These are phyloP conservation scores for Monosporascus sp. DNA, from an alignment of 2,329 filamentous ascomycete species.

Conservation along the genomic window DNA sequence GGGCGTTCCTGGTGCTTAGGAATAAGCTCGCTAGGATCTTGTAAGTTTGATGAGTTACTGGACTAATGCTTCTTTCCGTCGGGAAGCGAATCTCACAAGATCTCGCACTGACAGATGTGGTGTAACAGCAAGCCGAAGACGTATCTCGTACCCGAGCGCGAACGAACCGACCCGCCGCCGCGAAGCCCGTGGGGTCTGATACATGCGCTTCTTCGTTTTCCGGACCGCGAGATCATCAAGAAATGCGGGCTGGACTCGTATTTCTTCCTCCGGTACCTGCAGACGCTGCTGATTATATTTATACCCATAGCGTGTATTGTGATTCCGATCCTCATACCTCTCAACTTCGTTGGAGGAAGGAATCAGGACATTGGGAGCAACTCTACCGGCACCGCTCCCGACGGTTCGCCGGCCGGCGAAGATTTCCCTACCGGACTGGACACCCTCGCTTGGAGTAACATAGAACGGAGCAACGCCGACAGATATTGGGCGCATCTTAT, in stretches of 20 bases:
- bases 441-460: constrained; percentile 81
- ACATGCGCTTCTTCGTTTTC: constrained; percentile 59
- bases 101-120: constrained; percentile 7
- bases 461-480: constrained; percentile 57
- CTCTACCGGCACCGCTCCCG: constrained; percentile 14
- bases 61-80: constrained; percentile 6
- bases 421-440: constrained; percentile 63
- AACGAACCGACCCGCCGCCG: constrained; percentile 73
- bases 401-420: constrained; percentile 5
- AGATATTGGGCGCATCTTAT: constrained; percentile 83
- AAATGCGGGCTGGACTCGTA: constrained; percentile 96
- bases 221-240: constrained; percentile 79
- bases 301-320: constrained; percentile 73
- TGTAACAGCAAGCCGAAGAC: constrained; percentile 67
- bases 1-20: constrained; percentile 70
- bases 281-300: constrained; percentile 86
- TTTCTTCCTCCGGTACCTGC: constrained; percentile 75
- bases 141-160: constrained; percentile 78
- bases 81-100: constrained; percentile 6
- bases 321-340: constrained; percentile 76
- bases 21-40: constrained; percentile 79
- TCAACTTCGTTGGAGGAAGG: constrained; percentile 72
- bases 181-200: constrained; percentile 46
- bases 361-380: constrained; percentile 48
- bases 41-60: constrained; percentile 43